Percentiles rank a stretch among this genome's conserved stretches.
Evolutionary conservation across 495 filamentous ascomycete genomes (phyloP).

Genomic region (Pyronema domesticum): DNA sequence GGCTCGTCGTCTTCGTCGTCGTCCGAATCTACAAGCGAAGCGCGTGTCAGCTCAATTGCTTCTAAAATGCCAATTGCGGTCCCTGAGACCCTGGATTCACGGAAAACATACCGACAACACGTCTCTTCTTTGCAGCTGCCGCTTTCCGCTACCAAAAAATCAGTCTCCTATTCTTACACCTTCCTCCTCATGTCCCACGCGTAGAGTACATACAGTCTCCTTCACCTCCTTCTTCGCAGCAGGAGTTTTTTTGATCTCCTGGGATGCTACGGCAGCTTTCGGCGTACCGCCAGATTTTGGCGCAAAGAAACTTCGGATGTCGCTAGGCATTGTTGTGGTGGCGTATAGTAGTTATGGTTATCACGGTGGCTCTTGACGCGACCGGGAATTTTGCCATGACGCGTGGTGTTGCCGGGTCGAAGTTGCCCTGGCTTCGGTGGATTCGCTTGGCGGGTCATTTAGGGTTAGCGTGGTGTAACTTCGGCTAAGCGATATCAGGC

Average conservation of each 20-base stretch:
- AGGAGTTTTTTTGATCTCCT: background rate
- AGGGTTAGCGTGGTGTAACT: too few species aligned
- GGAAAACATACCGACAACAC: conserved; percentile 19
- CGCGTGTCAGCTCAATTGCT: background rate
- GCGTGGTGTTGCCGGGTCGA: background rate
- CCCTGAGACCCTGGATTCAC: background rate
- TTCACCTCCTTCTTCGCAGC: too few species aligned
- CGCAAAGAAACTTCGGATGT: conserved; percentile 69
- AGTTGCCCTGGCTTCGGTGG: background rate
- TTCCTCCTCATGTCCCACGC: background rate
- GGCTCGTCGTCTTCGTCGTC: conserved; percentile 20
- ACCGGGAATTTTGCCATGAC: background rate
- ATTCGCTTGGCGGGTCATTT: background rate
- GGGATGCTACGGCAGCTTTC: conserved; percentile 10
- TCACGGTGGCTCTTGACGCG: background rate
- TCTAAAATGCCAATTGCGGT: background rate
- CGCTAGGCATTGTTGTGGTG: conserved; percentile 41
- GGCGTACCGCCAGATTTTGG: conserved; percentile 32
- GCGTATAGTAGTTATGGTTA: background rate
- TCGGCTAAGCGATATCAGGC: too few species aligned
- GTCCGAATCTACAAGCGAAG: conserved; percentile 16
- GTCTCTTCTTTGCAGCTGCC: conserved; percentile 13
- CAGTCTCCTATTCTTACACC: too few species aligned
- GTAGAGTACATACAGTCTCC: too few species aligned
- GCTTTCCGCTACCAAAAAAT: conserved; percentile 9